Evolutionary conservation across 805 yeast species (phyloP).

Genomic region (Suhomyces xylopsoci): DNA sequence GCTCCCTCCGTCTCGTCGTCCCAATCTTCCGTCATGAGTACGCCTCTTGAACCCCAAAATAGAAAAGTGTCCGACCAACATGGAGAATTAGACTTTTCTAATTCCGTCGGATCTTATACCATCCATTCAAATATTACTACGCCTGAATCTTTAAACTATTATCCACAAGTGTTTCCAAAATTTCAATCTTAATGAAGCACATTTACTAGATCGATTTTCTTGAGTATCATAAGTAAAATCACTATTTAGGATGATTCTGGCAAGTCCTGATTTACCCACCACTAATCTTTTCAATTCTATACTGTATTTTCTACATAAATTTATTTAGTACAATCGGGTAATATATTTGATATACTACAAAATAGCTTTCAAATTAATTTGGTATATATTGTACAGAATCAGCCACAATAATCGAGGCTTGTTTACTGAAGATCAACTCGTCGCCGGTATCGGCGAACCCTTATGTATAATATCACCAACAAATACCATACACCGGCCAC

Average conservation of each 20-base stretch:
- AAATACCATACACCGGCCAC: background rate
- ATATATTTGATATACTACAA: background rate
- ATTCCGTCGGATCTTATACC: slow-evolving; percentile 3
- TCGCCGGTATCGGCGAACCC: too few species aligned
- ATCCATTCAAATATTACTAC: slow-evolving; percentile 11
- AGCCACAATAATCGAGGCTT: background rate
- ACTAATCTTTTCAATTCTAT: background rate
- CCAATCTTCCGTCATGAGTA: slow-evolving; percentile 19
- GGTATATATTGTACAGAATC: background rate
- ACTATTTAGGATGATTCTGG: background rate
- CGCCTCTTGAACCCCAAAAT: slow-evolving; percentile 5
- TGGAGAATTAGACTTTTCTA: background rate
- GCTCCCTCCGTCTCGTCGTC: slow-evolving; percentile 13
- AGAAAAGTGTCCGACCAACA: background rate
- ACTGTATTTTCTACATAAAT: background rate
- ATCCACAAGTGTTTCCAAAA: background rate
- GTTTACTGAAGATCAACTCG: too few species aligned
- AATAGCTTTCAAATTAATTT: background rate
- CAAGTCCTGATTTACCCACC: background rate
- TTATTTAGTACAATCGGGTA: background rate
- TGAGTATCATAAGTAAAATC: background rate
- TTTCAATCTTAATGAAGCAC: background rate
- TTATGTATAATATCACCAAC: background rate
- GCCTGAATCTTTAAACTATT: slow-evolving; percentile 11
- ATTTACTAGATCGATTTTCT: background rate